Evolutionary conservation across 2,329 filamentous ascomycete genomes (phyloP).

Genomic region (Cercospora citrullina): DNA sequence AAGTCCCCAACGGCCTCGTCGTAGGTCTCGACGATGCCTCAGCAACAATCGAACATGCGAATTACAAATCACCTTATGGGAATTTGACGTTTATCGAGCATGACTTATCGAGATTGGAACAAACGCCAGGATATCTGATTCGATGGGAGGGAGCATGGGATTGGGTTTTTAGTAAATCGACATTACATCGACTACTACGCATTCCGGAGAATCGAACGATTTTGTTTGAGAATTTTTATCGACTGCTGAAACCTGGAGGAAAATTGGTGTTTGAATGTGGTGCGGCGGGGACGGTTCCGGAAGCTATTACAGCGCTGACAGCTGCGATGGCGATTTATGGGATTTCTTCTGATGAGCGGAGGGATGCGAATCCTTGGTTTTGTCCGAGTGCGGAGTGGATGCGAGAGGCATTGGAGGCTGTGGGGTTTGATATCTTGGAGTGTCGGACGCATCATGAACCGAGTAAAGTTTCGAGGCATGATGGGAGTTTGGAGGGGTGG

Average conservation of each 20-base stretch:
- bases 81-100: slow-evolving; percentile 16
- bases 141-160: slow-evolving; percentile 35
- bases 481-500: slow-evolving; percentile 61
- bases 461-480: slow-evolving; percentile 51
- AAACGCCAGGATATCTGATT: slow-evolving; percentile 16
- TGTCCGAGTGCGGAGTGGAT: slow-evolving; percentile 63
- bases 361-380: slow-evolving; percentile 65
- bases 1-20: slow-evolving; percentile 33
- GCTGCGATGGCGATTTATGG: slow-evolving; percentile 45
- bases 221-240: slow-evolving; percentile 56
- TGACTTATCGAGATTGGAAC: slow-evolving; percentile 6
- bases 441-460: slow-evolving; percentile 65
- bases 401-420: slow-evolving; percentile 38
- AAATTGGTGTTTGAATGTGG: slow-evolving; percentile 64
- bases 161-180: slow-evolving; percentile 46
- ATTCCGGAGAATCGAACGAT: slow-evolving; percentile 44
- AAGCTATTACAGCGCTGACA: slow-evolving; percentile 61
- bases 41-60: slow-evolving; percentile 41
- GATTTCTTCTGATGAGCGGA: slow-evolving; percentile 45
- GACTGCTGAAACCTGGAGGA: slow-evolving; percentile 57
- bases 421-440: slow-evolving; percentile 48
- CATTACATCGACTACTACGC: slow-evolving; percentile 53
- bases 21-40: slow-evolving; percentile 44
- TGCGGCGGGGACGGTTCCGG: slow-evolving; percentile 65
- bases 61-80: slow-evolving; percentile 1